Percentiles rank a stretch among this genome's conserved stretches.
Conservation (phyloP, 2,329 filamentous ascomycete genomes). For the Aphanoascus verrucosus region DNA sequence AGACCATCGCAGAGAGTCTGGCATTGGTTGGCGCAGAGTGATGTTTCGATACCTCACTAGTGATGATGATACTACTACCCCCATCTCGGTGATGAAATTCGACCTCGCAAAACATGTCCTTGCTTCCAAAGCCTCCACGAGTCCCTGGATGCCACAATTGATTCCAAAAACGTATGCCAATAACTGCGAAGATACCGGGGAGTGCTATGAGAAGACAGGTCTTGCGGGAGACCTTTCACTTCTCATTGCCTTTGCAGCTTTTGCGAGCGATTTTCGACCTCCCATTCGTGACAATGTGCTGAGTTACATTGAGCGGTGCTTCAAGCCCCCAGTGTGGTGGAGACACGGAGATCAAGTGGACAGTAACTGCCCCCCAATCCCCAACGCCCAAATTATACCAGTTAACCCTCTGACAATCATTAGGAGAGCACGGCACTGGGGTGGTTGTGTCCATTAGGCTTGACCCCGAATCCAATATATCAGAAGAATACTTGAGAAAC, state of each 20-base stretch:
- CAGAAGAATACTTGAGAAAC: neutral
- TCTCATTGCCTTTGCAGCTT: conserved; percentile 20
- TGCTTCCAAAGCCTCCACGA: conserved; percentile 14
- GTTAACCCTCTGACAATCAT: neutral
- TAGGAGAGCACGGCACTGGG: conserved; percentile 12
- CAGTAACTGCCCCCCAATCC: conserved; percentile 15
- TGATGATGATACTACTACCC: neutral
- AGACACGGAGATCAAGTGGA: conserved; percentile 6
- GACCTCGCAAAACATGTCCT: conserved; percentile 12
- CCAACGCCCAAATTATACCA: neutral
- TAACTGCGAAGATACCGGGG: neutral
- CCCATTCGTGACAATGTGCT: neutral
- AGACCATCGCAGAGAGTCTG: neutral
- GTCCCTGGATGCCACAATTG: conserved; percentile 18
- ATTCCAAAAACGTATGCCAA: conserved; percentile 16
- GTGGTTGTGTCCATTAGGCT: conserved; percentile 13
- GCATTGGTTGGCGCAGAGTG: conserved; percentile 15
- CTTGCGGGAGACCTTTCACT: conserved; percentile 18
- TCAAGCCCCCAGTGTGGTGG: conserved; percentile 17
- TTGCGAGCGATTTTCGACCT: conserved; percentile 12
- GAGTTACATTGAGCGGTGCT: conserved; percentile 8
- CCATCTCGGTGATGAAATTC: conserved; percentile 15
- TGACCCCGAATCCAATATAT: conserved; percentile 9
- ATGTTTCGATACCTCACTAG: conserved; percentile 10
- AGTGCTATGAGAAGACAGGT: neutral